Base-by-base conservation (phyloP, 768 basidiomycete species). In the Collybiopsis luxurians region DNA sequence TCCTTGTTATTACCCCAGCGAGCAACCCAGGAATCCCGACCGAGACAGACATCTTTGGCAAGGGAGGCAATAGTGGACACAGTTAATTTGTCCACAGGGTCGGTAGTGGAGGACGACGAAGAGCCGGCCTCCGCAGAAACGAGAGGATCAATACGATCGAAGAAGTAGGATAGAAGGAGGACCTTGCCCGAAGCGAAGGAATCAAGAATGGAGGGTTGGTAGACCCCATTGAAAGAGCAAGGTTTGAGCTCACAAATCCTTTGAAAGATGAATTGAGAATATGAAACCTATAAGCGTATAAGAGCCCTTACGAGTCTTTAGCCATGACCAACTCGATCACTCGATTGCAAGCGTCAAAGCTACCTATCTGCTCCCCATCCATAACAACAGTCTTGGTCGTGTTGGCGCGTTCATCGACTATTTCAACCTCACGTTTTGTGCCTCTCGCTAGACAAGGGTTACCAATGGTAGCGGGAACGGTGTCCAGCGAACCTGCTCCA, bases 191-290 rank as follows among this genome's bases (percentile, higher is more conserved):
- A 72, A 1, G 89, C 83, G 82, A 98, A 98, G 10, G 92, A 87
- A 60, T 96, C 90, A 57, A 90, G 75, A 24, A 98, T 78, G 13
- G 90, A 89, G 2, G 97, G 97, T 69, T 99, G 97, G 74, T 98
- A 98, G 24, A 97, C 93, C 12, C 97, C 97, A 65, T 92, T 87
- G 76, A 99, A 99, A 4, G 96, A 92, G 69, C 97, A 99, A 0
- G 97, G 97, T 65, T 95, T 91, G 59, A 89, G 77, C 63, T 91
- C 85, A 70, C 96, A 99, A 57, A 94, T 80, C 0, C 92, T 90
- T 45, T 26, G 19, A 50, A 50, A 36, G 19, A 28, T 49, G 4
- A 60, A 40, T 50, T 26, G 28, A 40, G 36, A 17, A 47, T 53
- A 26, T 9, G 48, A 12, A 30, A 10, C 57, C n/a, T 26, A 44